A percentile compares a stretch with the other conserved stretches of the same genome.
These are phyloP conservation scores for Eleusine coracana DNA, from an alignment of 176 grass and related monocot genomes.

Conservation along the genomic window DNA sequence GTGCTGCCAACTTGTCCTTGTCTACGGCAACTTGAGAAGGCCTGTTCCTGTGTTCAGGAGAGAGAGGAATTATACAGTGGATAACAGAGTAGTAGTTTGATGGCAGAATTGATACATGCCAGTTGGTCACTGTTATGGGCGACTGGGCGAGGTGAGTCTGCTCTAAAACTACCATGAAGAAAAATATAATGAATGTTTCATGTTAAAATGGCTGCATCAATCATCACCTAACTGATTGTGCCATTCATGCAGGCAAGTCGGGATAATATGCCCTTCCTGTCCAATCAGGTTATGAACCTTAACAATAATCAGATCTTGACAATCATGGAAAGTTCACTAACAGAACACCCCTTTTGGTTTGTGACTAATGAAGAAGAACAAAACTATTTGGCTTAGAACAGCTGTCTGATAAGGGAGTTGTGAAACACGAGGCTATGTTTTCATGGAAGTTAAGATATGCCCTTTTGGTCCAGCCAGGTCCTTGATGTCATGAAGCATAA, in stretches of 20 bases:
- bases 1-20: conserved; percentile 49
- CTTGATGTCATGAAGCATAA: background rate
- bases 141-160: no score
- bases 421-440: background rate
- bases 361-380: background rate
- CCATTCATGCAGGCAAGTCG: conserved; percentile 22
- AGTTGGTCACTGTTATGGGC: background rate
- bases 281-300: background rate
- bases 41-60: conserved; percentile 45
- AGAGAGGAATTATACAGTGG: background rate
- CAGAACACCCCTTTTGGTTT: background rate
- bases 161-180: background rate
- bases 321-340: conserved; percentile 18
- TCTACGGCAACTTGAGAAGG: conserved; percentile 48
- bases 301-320: background rate
- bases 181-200: background rate
- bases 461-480: background rate
- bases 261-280: background rate
- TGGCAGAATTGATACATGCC: background rate
- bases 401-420: conserved; percentile 13
- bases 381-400: conserved; percentile 16
- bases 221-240: conserved; percentile 13
- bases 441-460: background rate
- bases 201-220: background rate
- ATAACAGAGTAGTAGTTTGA: background rate